These are phyloP conservation scores for Daedaleopsis sinensis DNA, from an alignment of 768 basidiomycete genomes.

Conservation along the genomic window DNA sequence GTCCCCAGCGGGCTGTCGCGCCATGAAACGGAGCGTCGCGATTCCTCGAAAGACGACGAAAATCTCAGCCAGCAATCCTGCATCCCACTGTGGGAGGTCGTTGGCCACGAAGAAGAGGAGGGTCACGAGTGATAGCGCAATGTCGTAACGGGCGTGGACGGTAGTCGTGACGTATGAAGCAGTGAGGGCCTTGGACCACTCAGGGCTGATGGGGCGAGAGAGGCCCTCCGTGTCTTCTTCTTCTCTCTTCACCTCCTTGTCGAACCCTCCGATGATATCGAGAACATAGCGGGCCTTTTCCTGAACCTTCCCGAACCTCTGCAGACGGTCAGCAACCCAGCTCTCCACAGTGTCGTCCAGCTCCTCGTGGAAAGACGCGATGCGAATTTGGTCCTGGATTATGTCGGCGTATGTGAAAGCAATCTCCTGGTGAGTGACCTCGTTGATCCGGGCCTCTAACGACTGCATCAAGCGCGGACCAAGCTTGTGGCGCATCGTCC, in stretches of 20 bases:
- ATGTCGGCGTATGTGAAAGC: conserved; percentile 80
- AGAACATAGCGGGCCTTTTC: conserved; percentile 57
- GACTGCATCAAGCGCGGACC: conserved; percentile 57
- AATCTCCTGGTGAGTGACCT: conserved; percentile 75
- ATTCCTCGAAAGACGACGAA: conserved; percentile 82
- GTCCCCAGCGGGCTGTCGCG: conserved; percentile 58
- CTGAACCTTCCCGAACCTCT: conserved; percentile 59
- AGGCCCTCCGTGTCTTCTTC: conserved; percentile 68
- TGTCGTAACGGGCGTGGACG: conserved; percentile 74
- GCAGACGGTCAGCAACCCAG: conserved; percentile 65
- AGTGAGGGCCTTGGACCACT: conserved; percentile 64
- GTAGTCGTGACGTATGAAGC: conserved; percentile 65
- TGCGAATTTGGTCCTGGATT: conserved; percentile 62
- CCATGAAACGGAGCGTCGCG: conserved; percentile 66
- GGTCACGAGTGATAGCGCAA: conserved; percentile 65
- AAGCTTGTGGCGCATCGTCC: conserved; percentile 64
- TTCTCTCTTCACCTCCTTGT: conserved; percentile 71
- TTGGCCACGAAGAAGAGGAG: conserved; percentile 74
- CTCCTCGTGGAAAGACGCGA: conserved; percentile 52
- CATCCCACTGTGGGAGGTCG: conserved; percentile 64
- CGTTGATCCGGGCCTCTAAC: conserved; percentile 61
- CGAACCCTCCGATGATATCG: conserved; percentile 74
- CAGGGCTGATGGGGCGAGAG: conserved; percentile 49
- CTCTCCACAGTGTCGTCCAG: conserved; percentile 62
- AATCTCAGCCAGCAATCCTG: conserved; percentile 66